Percentiles rank a stretch among this genome's conserved stretches.
Conservation (phyloP, 108 stramenopile species). For the Nannochloropsis salina region DNA sequence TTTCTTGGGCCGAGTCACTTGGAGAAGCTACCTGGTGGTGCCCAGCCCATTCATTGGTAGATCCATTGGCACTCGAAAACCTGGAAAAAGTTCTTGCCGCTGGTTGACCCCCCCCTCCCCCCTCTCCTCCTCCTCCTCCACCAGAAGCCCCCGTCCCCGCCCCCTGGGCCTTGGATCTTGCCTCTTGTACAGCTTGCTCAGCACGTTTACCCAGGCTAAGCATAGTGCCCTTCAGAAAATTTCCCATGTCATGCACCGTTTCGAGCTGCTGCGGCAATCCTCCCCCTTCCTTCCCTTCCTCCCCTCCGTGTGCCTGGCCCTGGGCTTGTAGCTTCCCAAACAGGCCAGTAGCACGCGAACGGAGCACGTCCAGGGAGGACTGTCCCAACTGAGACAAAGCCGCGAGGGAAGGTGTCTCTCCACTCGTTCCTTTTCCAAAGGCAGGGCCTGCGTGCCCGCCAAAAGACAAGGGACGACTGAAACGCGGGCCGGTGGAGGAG, state of each 20-base stretch:
- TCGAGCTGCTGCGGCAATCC: constrained; percentile 8
- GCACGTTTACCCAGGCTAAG: not conserved
- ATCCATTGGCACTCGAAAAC: too few relatives aligned
- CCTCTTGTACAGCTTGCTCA: not conserved
- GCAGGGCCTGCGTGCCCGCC: not conserved
- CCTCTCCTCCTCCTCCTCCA: not conserved
- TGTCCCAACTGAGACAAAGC: not conserved
- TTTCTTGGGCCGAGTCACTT: too few relatives aligned
- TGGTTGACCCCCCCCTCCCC: not conserved
- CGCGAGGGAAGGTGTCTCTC: not conserved
- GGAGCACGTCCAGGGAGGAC: not conserved
- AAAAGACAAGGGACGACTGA: not conserved
- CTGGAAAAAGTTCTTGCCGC: too few relatives aligned
- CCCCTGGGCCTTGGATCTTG: not conserved
- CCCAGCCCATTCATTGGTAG: too few relatives aligned
- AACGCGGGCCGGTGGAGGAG: not conserved
- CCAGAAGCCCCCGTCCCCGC: not conserved
- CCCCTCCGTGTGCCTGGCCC: not conserved
- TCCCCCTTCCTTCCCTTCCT: constrained; percentile 1
- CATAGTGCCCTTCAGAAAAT: not conserved
- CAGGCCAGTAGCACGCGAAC: not conserved
- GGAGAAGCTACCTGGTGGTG: too few relatives aligned
- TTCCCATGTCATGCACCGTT: not conserved
- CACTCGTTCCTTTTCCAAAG: not conserved
- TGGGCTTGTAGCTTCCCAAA: not conserved